Evolutionary conservation across 83 land plant genomes (phyloP).

Genomic region (Larix sibirica): DNA sequence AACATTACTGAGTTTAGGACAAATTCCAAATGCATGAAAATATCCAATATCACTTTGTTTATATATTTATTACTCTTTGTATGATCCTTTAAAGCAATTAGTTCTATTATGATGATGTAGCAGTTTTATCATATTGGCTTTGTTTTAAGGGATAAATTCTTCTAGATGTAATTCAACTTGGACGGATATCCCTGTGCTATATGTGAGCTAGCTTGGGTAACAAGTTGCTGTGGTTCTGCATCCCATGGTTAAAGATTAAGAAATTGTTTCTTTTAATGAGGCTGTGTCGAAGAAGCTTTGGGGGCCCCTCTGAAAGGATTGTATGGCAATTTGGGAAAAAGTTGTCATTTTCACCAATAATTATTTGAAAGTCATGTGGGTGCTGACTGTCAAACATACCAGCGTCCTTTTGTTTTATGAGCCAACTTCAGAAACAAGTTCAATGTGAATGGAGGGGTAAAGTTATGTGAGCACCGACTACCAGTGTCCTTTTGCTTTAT

Average conservation of each 20-base stretch:
- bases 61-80: neutral
- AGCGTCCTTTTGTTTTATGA: neutral
- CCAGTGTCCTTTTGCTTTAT: neutral
- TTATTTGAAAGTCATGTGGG: neutral
- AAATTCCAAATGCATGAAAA: neutral
- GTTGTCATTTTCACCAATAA: neutral
- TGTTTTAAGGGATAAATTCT: neutral
- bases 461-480: too few species aligned
- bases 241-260: neutral
- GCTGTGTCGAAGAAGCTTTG: neutral
- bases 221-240: neutral
- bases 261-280: neutral
- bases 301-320: neutral
- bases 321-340: neutral
- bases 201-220: slow-evolving; percentile 1
- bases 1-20: neutral
- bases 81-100: neutral
- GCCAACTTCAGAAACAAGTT: neutral
- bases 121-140: neutral
- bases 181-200: neutral
- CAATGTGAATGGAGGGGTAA: neutral
- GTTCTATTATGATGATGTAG: neutral
- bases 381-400: neutral
- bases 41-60: slow-evolving; percentile 4
- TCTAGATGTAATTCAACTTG: neutral